Conservation (phyloP, 73 alveolate genomes). For the Loxodes magnus region DNA sequence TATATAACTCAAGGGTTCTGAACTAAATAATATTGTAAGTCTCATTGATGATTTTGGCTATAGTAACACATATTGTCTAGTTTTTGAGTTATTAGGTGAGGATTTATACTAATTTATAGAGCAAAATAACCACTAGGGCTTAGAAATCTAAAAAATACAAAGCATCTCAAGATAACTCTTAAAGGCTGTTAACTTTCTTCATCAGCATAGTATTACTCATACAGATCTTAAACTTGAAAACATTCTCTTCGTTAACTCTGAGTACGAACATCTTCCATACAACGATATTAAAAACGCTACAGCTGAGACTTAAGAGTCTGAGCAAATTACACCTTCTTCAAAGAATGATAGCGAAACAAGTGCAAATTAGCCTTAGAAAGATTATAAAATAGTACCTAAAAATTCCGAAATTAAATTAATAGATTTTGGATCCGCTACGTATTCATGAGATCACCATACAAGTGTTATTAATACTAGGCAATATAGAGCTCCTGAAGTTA, state of each 20-base stretch:
- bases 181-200: slow-evolving; percentile 46
- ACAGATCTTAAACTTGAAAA: slow-evolving; percentile 86
- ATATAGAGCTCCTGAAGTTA: slow-evolving; percentile 64
- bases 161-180: slow-evolving; percentile 50
- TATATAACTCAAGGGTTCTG: too few species aligned
- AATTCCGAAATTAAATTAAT: slow-evolving; percentile 47
- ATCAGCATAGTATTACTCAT: slow-evolving; percentile 54
- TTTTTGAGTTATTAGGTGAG: slow-evolving; percentile 67
- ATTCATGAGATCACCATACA: slow-evolving; percentile 21
- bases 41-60: too few species aligned
- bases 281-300: too few species aligned
- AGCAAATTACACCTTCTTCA: background rate
- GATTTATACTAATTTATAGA: slow-evolving; percentile 61
- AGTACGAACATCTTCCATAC: background rate
- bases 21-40: too few species aligned
- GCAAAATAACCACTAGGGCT: slow-evolving; percentile 63
- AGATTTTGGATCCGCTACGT: slow-evolving; percentile 78
- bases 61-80: slow-evolving; percentile 20
- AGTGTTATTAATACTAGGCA: too few species aligned
- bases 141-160: slow-evolving; percentile 41
- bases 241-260: slow-evolving; percentile 40
- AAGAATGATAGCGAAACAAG: background rate
- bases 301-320: too few species aligned
- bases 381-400: slow-evolving; percentile 15
- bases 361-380: background rate